Evolutionary conservation across 1,284 basidiomycete genomes (phyloP).

Genomic region (Rhodotorula sp.): DNA sequence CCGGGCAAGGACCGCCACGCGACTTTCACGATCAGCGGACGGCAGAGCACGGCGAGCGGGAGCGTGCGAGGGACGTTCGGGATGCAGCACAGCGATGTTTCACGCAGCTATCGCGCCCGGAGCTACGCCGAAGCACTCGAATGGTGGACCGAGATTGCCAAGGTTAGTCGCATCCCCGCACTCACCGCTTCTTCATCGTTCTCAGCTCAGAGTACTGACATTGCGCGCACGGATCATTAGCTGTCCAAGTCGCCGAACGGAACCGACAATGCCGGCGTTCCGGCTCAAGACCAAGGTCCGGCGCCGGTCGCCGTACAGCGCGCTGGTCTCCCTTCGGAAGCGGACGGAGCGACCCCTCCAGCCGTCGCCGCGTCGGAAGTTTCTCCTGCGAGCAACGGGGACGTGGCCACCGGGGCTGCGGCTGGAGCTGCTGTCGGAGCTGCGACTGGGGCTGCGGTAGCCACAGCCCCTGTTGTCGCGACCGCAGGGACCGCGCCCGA

Average conservation of each 20-base stretch:
- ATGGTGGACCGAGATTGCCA: slow-evolving; percentile 7
- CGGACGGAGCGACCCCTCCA: neutral
- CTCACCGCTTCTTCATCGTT: no score
- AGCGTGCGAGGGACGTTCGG: neutral
- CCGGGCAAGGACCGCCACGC: slow-evolving; percentile 8
- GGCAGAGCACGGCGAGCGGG: neutral
- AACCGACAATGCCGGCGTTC: neutral
- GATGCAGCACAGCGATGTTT: slow-evolving; percentile 3
- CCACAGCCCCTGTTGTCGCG: no score
- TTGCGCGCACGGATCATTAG: neutral
- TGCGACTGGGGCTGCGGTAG: neutral
- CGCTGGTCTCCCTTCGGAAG: neutral
- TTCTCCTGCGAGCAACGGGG: neutral
- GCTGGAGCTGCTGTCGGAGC: neutral
- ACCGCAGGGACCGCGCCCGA: no score
- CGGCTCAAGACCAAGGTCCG: slow-evolving; percentile 2
- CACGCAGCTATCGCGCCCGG: slow-evolving; percentile 7
- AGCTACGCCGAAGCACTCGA: slow-evolving; percentile 4
- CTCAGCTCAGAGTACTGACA: no score
- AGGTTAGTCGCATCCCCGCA: neutral
- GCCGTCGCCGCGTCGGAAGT: neutral
- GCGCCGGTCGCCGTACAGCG: neutral
- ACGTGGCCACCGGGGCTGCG: neutral
- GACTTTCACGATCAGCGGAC: slow-evolving; percentile 17
- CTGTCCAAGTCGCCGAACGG: slow-evolving; percentile 5